phyloP scores from a whole-genome alignment of 192 early-diverging fungal species.

The Gaertneriomyces sp. region DNA sequence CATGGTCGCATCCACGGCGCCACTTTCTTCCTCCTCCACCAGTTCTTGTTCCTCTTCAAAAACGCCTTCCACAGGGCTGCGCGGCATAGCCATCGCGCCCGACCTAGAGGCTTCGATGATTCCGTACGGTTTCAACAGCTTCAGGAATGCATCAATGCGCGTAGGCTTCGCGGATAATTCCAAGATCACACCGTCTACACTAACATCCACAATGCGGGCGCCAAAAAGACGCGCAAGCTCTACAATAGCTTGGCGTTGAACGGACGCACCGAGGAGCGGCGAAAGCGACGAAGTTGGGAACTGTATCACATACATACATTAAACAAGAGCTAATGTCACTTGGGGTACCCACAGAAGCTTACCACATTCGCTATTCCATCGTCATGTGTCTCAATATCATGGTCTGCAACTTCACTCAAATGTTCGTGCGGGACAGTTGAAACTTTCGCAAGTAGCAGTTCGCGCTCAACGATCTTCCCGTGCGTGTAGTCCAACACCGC shows the following conservation, averaged over 20 bases:
- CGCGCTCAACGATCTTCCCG: slow-evolving; percentile 83
- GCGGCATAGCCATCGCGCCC: slow-evolving; percentile 94
- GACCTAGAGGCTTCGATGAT: slow-evolving; percentile 91
- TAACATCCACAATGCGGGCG: slow-evolving; percentile 84
- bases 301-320: too few species aligned
- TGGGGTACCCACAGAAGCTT: too few species aligned
- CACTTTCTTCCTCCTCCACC: slow-evolving; percentile 54
- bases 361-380: slow-evolving; percentile 16
- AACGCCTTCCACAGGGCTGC: slow-evolving; percentile 75
- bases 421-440: slow-evolving; percentile 60
- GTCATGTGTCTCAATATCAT: slow-evolving; percentile 21
- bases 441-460: slow-evolving; percentile 90
- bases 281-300: slow-evolving; percentile 14
- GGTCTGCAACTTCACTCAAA: slow-evolving; percentile 20
- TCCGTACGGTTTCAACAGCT: slow-evolving; percentile 90
- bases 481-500: slow-evolving; percentile 95
- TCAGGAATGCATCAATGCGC: slow-evolving; percentile 87
- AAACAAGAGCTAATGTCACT: too few species aligned
- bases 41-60: slow-evolving; percentile 48
- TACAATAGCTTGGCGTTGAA: slow-evolving; percentile 73
- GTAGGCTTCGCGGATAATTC: slow-evolving; percentile 85
- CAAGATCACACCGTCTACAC: slow-evolving; percentile 74
- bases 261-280: slow-evolving; percentile 52
- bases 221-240: slow-evolving; percentile 83
- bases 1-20: slow-evolving; percentile 81